phyloP scores from a whole-genome alignment of 345 rosid genomes.

The Hirschfeldia incana region DNA sequence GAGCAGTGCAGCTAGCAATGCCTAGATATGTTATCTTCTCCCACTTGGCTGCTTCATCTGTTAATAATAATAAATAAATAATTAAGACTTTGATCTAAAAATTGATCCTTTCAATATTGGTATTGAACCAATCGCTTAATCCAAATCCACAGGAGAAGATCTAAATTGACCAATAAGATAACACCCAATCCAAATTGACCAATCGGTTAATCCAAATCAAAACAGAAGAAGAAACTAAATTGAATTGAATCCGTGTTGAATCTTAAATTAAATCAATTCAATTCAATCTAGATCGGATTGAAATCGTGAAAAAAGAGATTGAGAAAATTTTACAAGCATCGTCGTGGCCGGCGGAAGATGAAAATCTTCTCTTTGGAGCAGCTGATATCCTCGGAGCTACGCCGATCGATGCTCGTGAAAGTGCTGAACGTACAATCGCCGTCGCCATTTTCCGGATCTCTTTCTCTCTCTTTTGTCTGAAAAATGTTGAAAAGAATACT shows the following conservation, averaged over 20 bases:
- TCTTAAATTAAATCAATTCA: not conserved
- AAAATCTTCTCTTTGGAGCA: constrained; percentile 60
- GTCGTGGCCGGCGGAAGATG: constrained; percentile 75
- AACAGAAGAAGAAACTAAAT: not conserved
- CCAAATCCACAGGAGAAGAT: not conserved
- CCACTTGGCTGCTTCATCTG: constrained; percentile 90
- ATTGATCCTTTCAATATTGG: not conserved
- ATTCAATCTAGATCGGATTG: constrained; percentile 1
- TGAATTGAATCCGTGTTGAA: not conserved
- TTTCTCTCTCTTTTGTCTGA: not conserved
- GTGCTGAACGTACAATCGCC: constrained; percentile 72
- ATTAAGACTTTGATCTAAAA: not conserved
- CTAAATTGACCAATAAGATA: not conserved
- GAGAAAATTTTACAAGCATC: constrained; percentile 58
- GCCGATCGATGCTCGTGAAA: constrained; percentile 60
- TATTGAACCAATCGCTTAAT: too few relatives aligned
- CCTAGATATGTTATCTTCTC: constrained; percentile 87
- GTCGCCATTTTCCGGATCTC: constrained; percentile 51
- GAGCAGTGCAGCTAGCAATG: constrained; percentile 58
- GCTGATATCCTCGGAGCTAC: constrained; percentile 53
- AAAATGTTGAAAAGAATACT: not conserved
- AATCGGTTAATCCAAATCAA: not conserved
- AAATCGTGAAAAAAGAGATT: not conserved
- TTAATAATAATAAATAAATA: not conserved
- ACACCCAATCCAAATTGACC: not conserved